A percentile compares a stretch with the other conserved stretches of the same genome.
Evolutionary conservation across 257 asterid species (phyloP).

Genomic region (Nicotiana obtusifolia): DNA sequence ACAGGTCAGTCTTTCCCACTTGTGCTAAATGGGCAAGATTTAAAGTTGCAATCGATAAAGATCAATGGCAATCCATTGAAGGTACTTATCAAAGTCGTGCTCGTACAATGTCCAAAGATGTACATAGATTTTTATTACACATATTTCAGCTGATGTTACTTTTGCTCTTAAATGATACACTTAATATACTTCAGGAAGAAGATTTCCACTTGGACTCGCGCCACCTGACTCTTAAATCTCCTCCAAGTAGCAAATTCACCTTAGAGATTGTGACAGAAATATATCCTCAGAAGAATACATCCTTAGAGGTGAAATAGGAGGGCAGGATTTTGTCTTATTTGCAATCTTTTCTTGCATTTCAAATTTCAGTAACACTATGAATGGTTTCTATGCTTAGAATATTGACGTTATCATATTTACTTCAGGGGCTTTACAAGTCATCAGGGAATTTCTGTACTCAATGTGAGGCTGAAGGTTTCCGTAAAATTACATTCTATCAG

Average conservation of each 20-base stretch:
- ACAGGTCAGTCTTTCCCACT: conserved; percentile 68
- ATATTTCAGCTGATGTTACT: background rate
- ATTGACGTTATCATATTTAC: conserved; percentile 4
- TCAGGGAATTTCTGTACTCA: conserved; percentile 95
- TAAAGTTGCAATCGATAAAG: conserved; percentile 62
- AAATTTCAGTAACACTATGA: background rate
- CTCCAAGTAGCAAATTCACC: conserved; percentile 65
- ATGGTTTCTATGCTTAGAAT: background rate
- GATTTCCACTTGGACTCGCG: conserved; percentile 57
- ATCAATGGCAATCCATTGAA: conserved; percentile 62
- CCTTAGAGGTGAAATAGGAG: conserved; percentile 59
- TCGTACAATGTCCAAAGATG: background rate
- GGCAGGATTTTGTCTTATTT: background rate
- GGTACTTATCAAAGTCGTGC: conserved; percentile 29
- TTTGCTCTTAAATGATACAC: background rate
- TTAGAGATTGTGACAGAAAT: conserved; percentile 82
- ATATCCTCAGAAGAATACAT: conserved; percentile 83
- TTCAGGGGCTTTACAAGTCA: conserved; percentile 85
- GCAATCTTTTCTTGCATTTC: background rate
- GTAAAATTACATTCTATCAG: conserved; percentile 89
- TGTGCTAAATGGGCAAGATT: conserved; percentile 76
- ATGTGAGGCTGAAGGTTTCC: conserved; percentile 98
- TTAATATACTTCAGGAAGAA: conserved; percentile 49
- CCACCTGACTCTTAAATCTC: conserved; percentile 66
- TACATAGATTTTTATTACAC: background rate